Base-by-base conservation (phyloP, 768 basidiomycete genomes). In the Auriscalpium vulgare region DNA sequence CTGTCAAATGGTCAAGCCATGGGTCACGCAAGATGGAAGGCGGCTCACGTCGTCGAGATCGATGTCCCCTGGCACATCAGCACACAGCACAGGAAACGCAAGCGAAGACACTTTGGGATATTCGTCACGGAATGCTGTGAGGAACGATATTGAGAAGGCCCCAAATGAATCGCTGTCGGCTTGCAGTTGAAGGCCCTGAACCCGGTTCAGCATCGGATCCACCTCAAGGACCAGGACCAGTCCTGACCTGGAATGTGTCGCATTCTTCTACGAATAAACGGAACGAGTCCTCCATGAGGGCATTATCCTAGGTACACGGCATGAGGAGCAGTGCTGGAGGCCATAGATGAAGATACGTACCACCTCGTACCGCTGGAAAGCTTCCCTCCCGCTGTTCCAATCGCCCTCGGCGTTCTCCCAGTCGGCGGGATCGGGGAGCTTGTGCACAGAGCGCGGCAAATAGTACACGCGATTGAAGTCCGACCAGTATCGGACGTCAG, bases 231-330 rank as follows among this genome's bases (percentile, higher is more conserved):
- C 10, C 29, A 21, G 13, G 16, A 34, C 9, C 46, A 36, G 13
- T 21, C 2, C 50, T 8, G 52, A 87, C 88, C 80, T 90, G 89
- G 13, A 85, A 74, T 51, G 78, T 78, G 65, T 90, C 79, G 63
- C 87, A 88, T 60, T 89, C 88, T 65, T 92, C 89, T 5, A 87
- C 75, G 54, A 87, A 79, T 14, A 76, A 71, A 16, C 89, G 78
- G 51, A 91, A 72, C 11, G 82, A 74, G 5, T 78, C 82, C 45
- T 91, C 88, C 80, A 88, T 83, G 49, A 90, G 63, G 50, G 78
- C 78, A n/a, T 69, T 70, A 46, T 82, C 78, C 88, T 90, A 34
- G 61, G 50, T 44, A 2, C 16, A 9, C 14, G 8, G 44, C 19
- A 54, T 29, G 17, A 48, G 49, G 37, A 36, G 47, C 10, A 40